phyloP scores from a whole-genome alignment of 1,139 yeast species.

The Blastobotrys proliferans region DNA sequence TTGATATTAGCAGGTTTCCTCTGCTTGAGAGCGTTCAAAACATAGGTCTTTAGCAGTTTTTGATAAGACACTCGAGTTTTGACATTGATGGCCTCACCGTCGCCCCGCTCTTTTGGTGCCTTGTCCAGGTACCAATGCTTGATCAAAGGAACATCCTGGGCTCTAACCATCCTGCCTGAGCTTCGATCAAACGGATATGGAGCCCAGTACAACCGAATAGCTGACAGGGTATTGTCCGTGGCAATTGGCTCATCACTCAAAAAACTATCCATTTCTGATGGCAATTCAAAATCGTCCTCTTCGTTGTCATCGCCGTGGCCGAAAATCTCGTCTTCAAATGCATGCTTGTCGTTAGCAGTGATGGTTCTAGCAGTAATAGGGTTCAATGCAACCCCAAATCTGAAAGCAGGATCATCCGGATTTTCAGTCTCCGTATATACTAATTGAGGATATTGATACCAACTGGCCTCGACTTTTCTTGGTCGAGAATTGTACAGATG shows the following conservation, averaged over 20 bases:
- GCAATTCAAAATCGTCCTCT: slow-evolving; percentile 35
- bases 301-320: slow-evolving; percentile 36
- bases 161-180: slow-evolving; percentile 68
- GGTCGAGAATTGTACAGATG: slow-evolving; percentile 78
- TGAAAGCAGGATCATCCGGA: slow-evolving; percentile 53
- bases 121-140: slow-evolving; percentile 81
- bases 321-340: slow-evolving; percentile 32
- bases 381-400: slow-evolving; percentile 50
- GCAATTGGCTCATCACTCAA: slow-evolving; percentile 42
- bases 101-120: slow-evolving; percentile 42
- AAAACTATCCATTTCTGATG: slow-evolving; percentile 46
- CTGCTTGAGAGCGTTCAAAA: slow-evolving; percentile 59
- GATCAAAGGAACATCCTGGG: slow-evolving; percentile 83
- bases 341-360: slow-evolving; percentile 24
- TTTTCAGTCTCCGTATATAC: slow-evolving; percentile 47
- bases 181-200: slow-evolving; percentile 81
- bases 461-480: slow-evolving; percentile 53
- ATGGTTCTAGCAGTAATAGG: slow-evolving; percentile 49
- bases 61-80: slow-evolving; percentile 87
- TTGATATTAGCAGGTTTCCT: slow-evolving; percentile 41
- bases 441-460: slow-evolving; percentile 60
- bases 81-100: slow-evolving; percentile 47
- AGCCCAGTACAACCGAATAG: slow-evolving; percentile 69
- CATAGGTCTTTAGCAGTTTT: slow-evolving; percentile 69
- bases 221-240: slow-evolving; percentile 46